A percentile compares a stretch with the other conserved stretches of the same genome.
phyloP scores from a whole-genome alignment of 2,329 filamentous ascomycete genomes.

The Xylariomycetidae sp. region DNA sequence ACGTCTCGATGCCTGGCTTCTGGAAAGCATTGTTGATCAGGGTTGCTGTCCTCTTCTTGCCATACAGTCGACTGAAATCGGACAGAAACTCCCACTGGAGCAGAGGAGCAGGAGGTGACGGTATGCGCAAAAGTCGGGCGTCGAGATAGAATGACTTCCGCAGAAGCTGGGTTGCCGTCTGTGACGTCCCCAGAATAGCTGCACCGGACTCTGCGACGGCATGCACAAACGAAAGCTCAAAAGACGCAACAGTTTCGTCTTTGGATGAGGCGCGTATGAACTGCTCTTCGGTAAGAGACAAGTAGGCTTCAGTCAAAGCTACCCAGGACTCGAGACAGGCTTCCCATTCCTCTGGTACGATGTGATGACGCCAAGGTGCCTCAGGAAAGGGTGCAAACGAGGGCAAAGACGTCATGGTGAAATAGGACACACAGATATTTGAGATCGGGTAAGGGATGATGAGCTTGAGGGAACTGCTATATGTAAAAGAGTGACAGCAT shows the following conservation, averaged over 20 bases:
- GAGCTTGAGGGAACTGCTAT: too few relatives aligned
- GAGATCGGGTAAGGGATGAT: too few relatives aligned
- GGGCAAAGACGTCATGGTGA: too few relatives aligned
- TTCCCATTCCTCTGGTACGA: conserved; percentile 71
- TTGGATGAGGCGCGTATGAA: conserved; percentile 48
- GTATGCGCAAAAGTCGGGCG: conserved; percentile 47
- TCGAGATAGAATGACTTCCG: conserved; percentile 62
- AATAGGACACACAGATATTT: too few relatives aligned
- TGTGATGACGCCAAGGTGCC: conserved; percentile 58
- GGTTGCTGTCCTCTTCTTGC: conserved; percentile 54
- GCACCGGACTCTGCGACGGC: conserved; percentile 42
- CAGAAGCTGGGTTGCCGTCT: conserved; percentile 43
- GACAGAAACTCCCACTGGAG: conserved; percentile 64
- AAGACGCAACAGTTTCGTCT: conserved; percentile 56
- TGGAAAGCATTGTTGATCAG: conserved; percentile 48
- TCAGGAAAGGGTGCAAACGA: conserved; percentile 75
- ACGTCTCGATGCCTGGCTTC: conserved; percentile 46
- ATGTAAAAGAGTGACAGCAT: too few relatives aligned
- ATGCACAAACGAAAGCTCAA: conserved; percentile 63
- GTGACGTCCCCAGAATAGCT: conserved; percentile 29
- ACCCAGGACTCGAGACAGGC: conserved; percentile 74
- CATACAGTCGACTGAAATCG: conserved; percentile 63
- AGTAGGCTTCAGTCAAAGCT: conserved; percentile 59
- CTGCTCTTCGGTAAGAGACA: conserved; percentile 52
- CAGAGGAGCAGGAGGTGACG: conserved; percentile 41